Evolutionary conservation across 148 eudicot genomes (phyloP).

Genomic region (Fallopia convolvulus): DNA sequence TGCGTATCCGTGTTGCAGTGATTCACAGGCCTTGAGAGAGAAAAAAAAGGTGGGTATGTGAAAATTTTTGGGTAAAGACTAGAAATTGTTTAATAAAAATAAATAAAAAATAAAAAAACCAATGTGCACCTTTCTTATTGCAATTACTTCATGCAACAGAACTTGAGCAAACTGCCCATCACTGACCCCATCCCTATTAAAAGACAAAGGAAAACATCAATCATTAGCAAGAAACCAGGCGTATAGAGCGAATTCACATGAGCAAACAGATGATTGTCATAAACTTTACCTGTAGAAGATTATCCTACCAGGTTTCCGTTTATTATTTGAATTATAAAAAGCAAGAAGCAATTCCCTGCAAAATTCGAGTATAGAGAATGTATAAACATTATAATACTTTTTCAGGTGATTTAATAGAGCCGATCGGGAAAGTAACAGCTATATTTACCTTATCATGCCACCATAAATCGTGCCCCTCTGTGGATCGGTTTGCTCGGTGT

Average conservation of each 20-base stretch:
- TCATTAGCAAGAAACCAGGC: neutral
- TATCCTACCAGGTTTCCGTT: slow-evolving; percentile 41
- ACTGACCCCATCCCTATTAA: slow-evolving; percentile 79
- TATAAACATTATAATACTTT: neutral
- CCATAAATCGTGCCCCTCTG: slow-evolving; percentile 23
- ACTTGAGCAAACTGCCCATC: slow-evolving; percentile 80
- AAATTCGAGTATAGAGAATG: neutral
- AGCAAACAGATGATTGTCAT: neutral
- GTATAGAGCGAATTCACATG: neutral
- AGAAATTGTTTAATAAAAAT: neutral
- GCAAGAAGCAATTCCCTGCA: slow-evolving; percentile 51
- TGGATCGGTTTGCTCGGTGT: slow-evolving; percentile 28
- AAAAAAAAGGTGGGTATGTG: neutral
- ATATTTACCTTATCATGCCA: slow-evolving; percentile 53
- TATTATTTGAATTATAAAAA: slow-evolving; percentile 20
- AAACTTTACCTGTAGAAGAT: slow-evolving; percentile 58
- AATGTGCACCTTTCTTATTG: slow-evolving; percentile 55
- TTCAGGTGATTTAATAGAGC: neutral
- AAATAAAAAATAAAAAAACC: neutral
- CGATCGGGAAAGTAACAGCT: neutral
- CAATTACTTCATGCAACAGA: slow-evolving; percentile 57
- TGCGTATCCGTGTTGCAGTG: slow-evolving; percentile 39
- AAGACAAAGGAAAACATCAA: neutral
- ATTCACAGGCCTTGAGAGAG: slow-evolving; percentile 51
- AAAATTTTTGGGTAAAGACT: too few relatives aligned